Conservation (phyloP, 2,329 filamentous ascomycete species). For the Arthrobotrys pseudoclavata region DNA sequence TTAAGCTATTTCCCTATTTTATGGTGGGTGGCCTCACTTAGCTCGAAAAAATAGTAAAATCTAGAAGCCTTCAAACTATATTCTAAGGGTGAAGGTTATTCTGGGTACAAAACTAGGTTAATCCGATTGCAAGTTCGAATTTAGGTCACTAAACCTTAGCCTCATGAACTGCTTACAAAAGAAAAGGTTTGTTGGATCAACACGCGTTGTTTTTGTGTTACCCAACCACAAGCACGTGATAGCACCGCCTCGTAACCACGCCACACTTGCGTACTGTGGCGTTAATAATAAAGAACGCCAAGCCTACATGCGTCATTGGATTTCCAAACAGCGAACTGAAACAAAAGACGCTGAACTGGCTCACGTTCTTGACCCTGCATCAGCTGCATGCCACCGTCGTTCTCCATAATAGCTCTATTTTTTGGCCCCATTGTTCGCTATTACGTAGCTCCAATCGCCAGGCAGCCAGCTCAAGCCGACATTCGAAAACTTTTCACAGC, state of each 20-base stretch:
- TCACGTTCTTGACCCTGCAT: conserved; percentile 16
- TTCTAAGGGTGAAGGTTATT: too few species aligned
- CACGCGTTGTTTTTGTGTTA: conserved; percentile 8
- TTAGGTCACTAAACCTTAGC: too few species aligned
- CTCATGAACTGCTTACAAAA: not conserved
- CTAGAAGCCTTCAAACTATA: too few species aligned
- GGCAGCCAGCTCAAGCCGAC: conserved; percentile 16
- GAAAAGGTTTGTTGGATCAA: not conserved
- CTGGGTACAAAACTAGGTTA: too few species aligned
- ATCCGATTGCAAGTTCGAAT: too few species aligned
- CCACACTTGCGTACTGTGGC: not conserved
- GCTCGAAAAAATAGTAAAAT: too few species aligned
- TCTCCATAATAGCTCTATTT: not conserved
- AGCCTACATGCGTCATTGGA: not conserved
- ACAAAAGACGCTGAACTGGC: conserved; percentile 19
- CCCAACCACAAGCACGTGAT: not conserved
- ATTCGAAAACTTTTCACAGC: conserved; percentile 10
- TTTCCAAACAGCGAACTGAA: conserved; percentile 10
- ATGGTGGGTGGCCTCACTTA: too few species aligned
- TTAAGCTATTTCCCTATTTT: too few species aligned
- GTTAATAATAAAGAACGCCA: not conserved
- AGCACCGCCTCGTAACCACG: not conserved
- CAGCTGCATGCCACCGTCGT: conserved; percentile 19
- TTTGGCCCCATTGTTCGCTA: conserved; percentile 6
- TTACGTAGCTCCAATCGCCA: conserved; percentile 30